Evolutionary conservation across 139 green algal species (phyloP), one percentile per base, ranked within the genome.

Genomic region (Eudorina sp.): DNA sequence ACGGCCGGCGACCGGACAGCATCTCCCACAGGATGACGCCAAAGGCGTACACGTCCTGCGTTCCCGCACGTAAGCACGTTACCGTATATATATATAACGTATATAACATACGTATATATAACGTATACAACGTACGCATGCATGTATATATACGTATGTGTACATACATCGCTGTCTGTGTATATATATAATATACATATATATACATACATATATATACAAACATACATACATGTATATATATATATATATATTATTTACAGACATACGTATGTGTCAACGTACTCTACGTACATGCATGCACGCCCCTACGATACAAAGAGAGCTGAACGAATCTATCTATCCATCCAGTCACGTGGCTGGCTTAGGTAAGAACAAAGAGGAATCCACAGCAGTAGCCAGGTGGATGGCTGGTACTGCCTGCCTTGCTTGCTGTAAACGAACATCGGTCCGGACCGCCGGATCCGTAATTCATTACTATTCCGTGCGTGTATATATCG

Each of bases 1-100:
- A 81, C 45, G 73, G 73, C 25, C 45, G 29, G 45, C 27, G 18
- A 2, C 73, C 73, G 5, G 46, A 9, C 73, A 81, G 43, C 73
- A 81, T 81, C 73, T 81, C 73, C 73, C 73, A 81, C 23, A 81
- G 25, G 25, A 81, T 43, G 9, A 81, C 46, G 8, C 73, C 73
- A 25, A 81, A 14, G 1, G 73, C 73, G 46, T 81, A 81, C 25
- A 81, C 45, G 25, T 81, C 73, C 70, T 79, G 70, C 25, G 29
- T 13, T n/a, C 14, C 55, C 5, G 18, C 29, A 29, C 55, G 48
- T 55, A 31, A 31, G 58, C 23, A 6, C 58, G 58, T 8, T 14
- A 21, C 27, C 6, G 58, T 69, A 69, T 11, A 34, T n/a, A 36
- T 14, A 21, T 21, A 69, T 14, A 69, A 74, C 29, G 8, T 16